These are phyloP conservation scores for Skeletonema marinoi DNA, from an alignment of 108 stramenopile species.

Conservation along the genomic window DNA sequence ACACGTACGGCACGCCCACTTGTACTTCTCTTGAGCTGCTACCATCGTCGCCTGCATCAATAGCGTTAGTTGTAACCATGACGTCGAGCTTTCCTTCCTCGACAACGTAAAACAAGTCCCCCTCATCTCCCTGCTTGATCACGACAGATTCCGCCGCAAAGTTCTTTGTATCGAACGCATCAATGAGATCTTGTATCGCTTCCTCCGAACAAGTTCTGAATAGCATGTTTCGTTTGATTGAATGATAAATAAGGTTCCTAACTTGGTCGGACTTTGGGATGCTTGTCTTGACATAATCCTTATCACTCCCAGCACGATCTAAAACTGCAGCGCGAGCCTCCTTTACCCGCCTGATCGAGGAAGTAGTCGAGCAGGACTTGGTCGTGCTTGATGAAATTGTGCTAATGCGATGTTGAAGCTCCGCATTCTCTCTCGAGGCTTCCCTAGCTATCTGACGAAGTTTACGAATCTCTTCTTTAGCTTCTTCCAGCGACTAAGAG, in stretches of 20 bases:
- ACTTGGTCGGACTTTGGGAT: conserved; percentile 64
- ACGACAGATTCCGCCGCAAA: conserved; percentile 51
- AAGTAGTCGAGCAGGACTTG: conserved; percentile 6
- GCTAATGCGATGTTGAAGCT: conserved; percentile 23
- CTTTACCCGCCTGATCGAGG: conserved; percentile 11
- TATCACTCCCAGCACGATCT: conserved; percentile 33
- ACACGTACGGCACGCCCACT: conserved; percentile 52
- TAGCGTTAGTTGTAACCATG: conserved; percentile 34
- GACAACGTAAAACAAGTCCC: conserved; percentile 83
- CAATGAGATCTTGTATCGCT: conserved; percentile 72
- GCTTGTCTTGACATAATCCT: conserved; percentile 47
- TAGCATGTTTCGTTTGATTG: conserved; percentile 69
- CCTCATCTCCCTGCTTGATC: conserved; percentile 82
- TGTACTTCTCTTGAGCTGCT: conserved; percentile 42
- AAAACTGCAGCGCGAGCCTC: conserved; percentile 52
- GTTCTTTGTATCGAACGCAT: conserved; percentile 67
- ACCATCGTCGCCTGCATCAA: conserved; percentile 15
- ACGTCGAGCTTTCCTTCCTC: conserved; percentile 61
- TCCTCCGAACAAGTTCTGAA: conserved; percentile 64
- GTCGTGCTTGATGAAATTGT: conserved; percentile 6
- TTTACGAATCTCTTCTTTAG: conserved; percentile 46
- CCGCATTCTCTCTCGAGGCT: conserved; percentile 26
- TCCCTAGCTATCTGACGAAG: conserved; percentile 44
- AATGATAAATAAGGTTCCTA: conserved; percentile 61
- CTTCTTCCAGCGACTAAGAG: conserved; percentile 38